Evolutionary conservation across 2,329 filamentous ascomycete genomes (phyloP).

Genomic region (Botryosphaeria agaves): DNA sequence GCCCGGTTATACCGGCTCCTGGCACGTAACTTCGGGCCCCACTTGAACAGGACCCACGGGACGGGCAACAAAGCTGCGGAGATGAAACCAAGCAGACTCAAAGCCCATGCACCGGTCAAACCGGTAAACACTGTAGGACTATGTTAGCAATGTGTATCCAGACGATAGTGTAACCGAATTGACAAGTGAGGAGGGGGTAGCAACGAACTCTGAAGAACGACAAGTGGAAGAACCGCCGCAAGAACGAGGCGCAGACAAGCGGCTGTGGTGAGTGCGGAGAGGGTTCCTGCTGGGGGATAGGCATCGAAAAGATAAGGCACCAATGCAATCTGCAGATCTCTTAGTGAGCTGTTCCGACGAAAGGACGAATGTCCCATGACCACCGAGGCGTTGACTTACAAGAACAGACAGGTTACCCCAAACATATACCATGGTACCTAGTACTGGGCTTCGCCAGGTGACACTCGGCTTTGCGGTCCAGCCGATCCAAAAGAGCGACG

Average conservation of each 20-base stretch:
- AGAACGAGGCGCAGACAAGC: conserved; percentile 13
- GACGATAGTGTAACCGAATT: not conserved
- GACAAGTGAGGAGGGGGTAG: not conserved
- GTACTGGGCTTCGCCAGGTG: conserved; percentile 12
- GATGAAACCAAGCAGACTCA: conserved; percentile 21
- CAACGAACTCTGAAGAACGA: conserved; percentile 13
- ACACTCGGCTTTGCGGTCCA: conserved; percentile 13
- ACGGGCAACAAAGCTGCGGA: conserved; percentile 18
- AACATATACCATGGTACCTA: conserved; percentile 15
- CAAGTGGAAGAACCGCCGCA: conserved; percentile 15
- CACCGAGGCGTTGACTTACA: too few species aligned
- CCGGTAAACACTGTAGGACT: conserved; percentile 1
- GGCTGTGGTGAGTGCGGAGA: conserved; percentile 16
- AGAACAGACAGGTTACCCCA: conserved; percentile 15
- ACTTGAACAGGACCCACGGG: conserved; percentile 17
- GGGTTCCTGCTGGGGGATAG: conserved; percentile 15
- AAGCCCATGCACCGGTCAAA: conserved; percentile 16
- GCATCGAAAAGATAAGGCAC: conserved; percentile 21
- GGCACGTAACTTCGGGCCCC: conserved; percentile 8
- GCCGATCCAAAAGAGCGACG: conserved; percentile 18
- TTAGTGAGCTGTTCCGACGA: too few species aligned
- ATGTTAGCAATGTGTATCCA: not conserved
- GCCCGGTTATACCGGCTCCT: conserved; percentile 7
- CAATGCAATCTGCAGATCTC: conserved; percentile 15
- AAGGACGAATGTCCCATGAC: too few species aligned